Conservation (phyloP, 768 basidiomycete species). For the Russula emetica region DNA sequence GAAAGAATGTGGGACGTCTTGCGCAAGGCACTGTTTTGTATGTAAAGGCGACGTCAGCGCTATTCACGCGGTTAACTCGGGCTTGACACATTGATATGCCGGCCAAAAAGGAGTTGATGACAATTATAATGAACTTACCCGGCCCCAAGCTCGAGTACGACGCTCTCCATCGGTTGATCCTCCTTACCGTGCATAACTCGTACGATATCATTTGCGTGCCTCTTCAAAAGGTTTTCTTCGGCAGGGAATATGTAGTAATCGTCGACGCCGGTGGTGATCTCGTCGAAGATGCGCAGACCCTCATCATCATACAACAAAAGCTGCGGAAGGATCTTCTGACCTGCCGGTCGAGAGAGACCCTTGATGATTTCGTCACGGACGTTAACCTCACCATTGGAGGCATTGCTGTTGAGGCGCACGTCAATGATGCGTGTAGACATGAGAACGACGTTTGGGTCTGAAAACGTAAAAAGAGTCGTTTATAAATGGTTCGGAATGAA, state of each 20-base stretch:
- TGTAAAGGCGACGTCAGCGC: too few relatives aligned
- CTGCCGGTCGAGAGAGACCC: constrained; percentile 52
- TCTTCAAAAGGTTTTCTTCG: constrained; percentile 80
- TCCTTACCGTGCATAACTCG: constrained; percentile 53
- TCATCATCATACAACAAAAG: constrained; percentile 81
- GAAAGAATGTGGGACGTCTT: constrained; percentile 84
- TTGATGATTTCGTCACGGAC: constrained; percentile 46
- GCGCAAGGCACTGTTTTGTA: constrained; percentile 59
- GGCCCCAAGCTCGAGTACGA: constrained; percentile 88
- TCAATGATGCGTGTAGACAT: constrained; percentile 45
- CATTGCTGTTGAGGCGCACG: constrained; percentile 40
- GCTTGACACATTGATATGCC: too few relatives aligned
- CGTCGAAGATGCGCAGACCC: constrained; percentile 83
- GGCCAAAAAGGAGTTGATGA: too few relatives aligned
- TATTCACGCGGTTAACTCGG: not conserved
- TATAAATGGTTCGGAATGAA: constrained; percentile 7
- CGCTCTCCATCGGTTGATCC: constrained; percentile 40
- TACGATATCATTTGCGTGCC: constrained; percentile 70
- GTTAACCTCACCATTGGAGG: constrained; percentile 33
- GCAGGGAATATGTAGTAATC: constrained; percentile 91
- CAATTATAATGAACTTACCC: constrained; percentile 56
- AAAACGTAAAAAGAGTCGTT: not conserved
- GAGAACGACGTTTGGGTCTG: not conserved
- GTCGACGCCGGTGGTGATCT: constrained; percentile 68
- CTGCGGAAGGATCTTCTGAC: constrained; percentile 68